These are phyloP conservation scores for Barnettozyma pratensis DNA, from an alignment of 805 yeast genomes.

Conservation along the genomic window DNA sequence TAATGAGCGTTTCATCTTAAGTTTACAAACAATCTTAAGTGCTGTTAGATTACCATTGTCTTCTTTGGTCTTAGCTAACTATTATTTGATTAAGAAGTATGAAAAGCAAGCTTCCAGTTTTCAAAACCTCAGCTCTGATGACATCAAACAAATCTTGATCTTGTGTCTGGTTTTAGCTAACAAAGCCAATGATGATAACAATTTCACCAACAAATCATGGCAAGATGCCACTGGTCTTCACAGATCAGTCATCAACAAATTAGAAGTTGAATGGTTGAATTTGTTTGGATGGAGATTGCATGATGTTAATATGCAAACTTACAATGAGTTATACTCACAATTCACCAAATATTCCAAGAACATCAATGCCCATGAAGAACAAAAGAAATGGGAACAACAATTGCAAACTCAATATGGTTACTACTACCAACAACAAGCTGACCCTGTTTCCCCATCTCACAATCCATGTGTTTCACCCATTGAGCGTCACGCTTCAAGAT, in stretches of 20 bases:
- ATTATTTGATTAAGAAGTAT: conserved; percentile 66
- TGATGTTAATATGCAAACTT: conserved; percentile 26
- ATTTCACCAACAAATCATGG: conserved; percentile 95
- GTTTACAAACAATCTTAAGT: conserved; percentile 62
- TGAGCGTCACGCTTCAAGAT: conserved; percentile 10
- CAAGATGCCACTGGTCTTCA: conserved; percentile 87
- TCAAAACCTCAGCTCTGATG: conserved; percentile 26
- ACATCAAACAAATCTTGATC: conserved; percentile 51
- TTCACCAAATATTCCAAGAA: conserved; percentile 21
- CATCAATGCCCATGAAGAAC: conserved; percentile 19
- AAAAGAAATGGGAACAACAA: conserved; percentile 12
- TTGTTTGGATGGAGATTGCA: conserved; percentile 57
- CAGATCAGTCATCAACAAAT: conserved; percentile 50
- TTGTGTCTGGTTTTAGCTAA: conserved; percentile 79
- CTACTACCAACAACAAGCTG: conserved; percentile 8
- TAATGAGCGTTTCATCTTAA: conserved; percentile 44
- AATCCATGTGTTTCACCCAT: conserved; percentile 14
- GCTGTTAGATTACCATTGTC: conserved; percentile 87
- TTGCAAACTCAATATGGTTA: conserved; percentile 5
- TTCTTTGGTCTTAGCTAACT: conserved; percentile 74
- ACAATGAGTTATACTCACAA: conserved; percentile 19
- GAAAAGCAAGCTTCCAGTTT: conserved; percentile 29
- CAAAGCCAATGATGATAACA: conserved; percentile 94
- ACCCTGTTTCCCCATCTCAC: conserved; percentile 19
- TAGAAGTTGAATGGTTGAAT: conserved; percentile 69